Evolutionary conservation across 1,284 basidiomycete species (phyloP).

Genomic region (Ganoderma lucidum): DNA sequence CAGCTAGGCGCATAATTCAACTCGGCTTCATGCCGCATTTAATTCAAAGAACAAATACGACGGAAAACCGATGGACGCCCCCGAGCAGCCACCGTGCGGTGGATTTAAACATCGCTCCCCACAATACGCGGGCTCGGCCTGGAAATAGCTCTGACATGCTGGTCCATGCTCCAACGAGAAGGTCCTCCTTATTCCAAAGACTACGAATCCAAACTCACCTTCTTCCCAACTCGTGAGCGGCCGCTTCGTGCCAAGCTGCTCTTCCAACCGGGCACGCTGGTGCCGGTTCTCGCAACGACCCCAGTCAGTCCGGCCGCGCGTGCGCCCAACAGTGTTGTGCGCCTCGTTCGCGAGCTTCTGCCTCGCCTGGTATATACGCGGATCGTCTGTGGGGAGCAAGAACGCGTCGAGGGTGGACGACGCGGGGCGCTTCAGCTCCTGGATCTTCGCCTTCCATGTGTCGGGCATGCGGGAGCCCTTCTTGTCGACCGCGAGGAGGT

Average conservation of each 20-base stretch:
- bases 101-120: too few species aligned
- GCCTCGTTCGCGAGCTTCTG: constrained; percentile 82
- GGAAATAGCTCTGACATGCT: background rate
- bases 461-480: constrained; percentile 65
- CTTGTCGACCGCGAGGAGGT: constrained; percentile 82
- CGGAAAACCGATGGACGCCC: too few species aligned
- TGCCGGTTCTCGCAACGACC: constrained; percentile 92
- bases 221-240: constrained; percentile 95
- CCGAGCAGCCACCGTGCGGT: too few species aligned
- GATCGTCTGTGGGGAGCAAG: constrained; percentile 90
- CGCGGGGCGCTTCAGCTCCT: constrained; percentile 81
- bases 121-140: background rate
- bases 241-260: constrained; percentile 82
- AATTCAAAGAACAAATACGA: too few species aligned
- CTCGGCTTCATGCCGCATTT: too few species aligned
- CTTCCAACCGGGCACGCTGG: constrained; percentile 87
- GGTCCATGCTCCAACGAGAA: background rate
- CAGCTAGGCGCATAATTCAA: too few species aligned
- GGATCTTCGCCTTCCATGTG: constrained; percentile 77
- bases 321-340: constrained; percentile 64
- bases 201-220: constrained; percentile 53
- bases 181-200: background rate
- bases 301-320: constrained; percentile 87
- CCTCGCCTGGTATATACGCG: constrained; percentile 88
- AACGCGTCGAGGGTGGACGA: constrained; percentile 93